Percentiles rank a stretch among this genome's conserved stretches.
phyloP scores from a whole-genome alignment of 768 basidiomycete genomes.

The Trametes cinnabarina region DNA sequence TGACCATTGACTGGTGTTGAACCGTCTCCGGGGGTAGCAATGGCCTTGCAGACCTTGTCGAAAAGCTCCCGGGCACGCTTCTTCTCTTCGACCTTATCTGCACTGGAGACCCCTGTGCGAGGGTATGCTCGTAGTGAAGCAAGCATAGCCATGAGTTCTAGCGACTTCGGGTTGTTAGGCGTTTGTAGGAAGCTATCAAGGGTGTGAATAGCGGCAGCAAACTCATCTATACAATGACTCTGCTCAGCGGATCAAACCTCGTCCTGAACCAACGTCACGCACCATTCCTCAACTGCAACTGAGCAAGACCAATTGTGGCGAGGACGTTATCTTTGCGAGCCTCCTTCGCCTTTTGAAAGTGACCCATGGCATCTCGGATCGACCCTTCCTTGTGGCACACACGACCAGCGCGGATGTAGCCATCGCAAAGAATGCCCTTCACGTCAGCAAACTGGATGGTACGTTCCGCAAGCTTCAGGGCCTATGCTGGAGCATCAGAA shows the following conservation, averaged over 20 bases:
- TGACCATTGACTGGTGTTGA: constrained; percentile 33
- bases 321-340: constrained; percentile 72
- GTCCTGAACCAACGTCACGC: constrained; percentile 4
- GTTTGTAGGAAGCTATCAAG: constrained; percentile 76
- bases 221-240: constrained; percentile 55
- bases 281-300: constrained; percentile 86
- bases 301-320: constrained; percentile 82
- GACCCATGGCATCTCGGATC: constrained; percentile 60
- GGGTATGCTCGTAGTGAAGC: constrained; percentile 85
- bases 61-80: constrained; percentile 76
- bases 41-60: constrained; percentile 66
- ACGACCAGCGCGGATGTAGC: constrained; percentile 80
- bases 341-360: constrained; percentile 66
- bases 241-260: background rate
- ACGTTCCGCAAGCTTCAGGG: constrained; percentile 90
- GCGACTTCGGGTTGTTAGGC: constrained; percentile 54
- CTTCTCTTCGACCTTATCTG: constrained; percentile 72
- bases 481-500: constrained; percentile 39
- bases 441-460: constrained; percentile 94
- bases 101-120: constrained; percentile 72
- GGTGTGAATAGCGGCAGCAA: constrained; percentile 81
- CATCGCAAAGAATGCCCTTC: constrained; percentile 78
- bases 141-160: constrained; percentile 86
- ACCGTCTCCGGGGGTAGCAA: constrained; percentile 57
- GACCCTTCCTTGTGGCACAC: constrained; percentile 73